Evolutionary conservation across 176 grass and related monocot species (phyloP), one percentile per base, ranked within the genome.

Genomic region (Carex scoparia): DNA sequence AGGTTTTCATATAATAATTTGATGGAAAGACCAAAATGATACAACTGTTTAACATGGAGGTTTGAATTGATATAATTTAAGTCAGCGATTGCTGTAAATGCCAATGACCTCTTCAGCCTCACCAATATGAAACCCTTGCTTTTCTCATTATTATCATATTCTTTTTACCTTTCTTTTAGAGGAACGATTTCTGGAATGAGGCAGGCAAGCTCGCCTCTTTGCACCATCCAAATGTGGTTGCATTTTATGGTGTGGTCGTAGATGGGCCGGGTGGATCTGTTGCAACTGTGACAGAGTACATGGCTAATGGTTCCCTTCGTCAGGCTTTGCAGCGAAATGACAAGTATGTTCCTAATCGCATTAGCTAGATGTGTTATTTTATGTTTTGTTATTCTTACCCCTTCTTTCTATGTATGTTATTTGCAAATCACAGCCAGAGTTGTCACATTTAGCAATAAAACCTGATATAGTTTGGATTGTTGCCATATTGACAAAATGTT

Each of bases 201-300:
- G 96, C 96, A 33, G 61, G 0, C 57, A 99, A 95, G 67, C 93
- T 99, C 56, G 91, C 93, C 57, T 92, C 89, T 49, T 88, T 99
- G 93, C 96, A 99, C 86, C 93, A 99, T 88, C 96, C 96, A 68
- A 99, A 99, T 86, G 96, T 99, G 38, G 93, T 99, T 60, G 96
- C 96, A 33, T 99, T 99, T 82, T 99, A 99, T 65, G 96, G 96
- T 79, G 87, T 99, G 90, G 93, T 95, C 83, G 60, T 95, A 44
- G 96, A 99, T 87, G 89, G 90, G 19, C 93, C 93, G 10, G 96
- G 84, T 44, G 96, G 91, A 88, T 89, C 90, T 86, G 90, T 99
- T 84, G 96, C 96, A 89, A 99, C 96, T 3, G 96, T 99, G 69
- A 99, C 96, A 0, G 96, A 99, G 63, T 99, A 94, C 87, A 99